Evolutionary conservation across 164 flowering plant genomes (phyloP).

Genomic region (Chloranthus sessilifolius): DNA sequence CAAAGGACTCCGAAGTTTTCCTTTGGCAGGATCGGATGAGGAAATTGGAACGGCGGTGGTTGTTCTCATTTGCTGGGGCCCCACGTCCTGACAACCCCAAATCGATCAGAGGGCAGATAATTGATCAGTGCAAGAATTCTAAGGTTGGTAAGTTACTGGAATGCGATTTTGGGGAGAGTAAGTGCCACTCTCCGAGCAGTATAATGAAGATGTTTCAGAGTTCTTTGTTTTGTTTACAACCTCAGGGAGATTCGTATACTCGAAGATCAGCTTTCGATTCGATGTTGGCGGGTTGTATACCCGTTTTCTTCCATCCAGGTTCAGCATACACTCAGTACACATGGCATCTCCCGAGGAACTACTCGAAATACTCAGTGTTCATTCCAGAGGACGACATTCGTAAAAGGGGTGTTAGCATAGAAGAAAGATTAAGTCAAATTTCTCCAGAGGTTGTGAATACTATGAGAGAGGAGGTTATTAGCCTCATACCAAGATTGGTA

Average conservation of each 20-base stretch:
- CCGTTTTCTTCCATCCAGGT: conserved; percentile 92
- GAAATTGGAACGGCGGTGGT: conserved; percentile 60
- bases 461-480: conserved; percentile 88
- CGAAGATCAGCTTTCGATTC: conserved; percentile 90
- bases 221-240: conserved; percentile 85
- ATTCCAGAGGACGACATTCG: conserved; percentile 85
- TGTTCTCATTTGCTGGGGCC: conserved; percentile 96
- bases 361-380: conserved; percentile 71
- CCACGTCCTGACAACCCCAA: conserved; percentile 79
- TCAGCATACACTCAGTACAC: conserved; percentile 89
- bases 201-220: conserved; percentile 94
- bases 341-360: conserved; percentile 94
- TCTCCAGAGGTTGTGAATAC: conserved; percentile 59
- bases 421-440: conserved; percentile 52
- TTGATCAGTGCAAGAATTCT: conserved; percentile 68
- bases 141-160: conserved; percentile 67
- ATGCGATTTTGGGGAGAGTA: conserved; percentile 85
- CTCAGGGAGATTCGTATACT: conserved; percentile 92
- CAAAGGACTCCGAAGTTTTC: conserved; percentile 73
- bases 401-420: conserved; percentile 63
- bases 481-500: conserved; percentile 66
- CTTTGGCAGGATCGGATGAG: conserved; percentile 89
- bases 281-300: conserved; percentile 90
- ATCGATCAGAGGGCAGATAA: conserved; percentile 80
- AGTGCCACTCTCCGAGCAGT: conserved; percentile 82